These are phyloP conservation scores for Penicillium verrucosum DNA, from an alignment of 2,329 filamentous ascomycete species.

Conservation along the genomic window DNA sequence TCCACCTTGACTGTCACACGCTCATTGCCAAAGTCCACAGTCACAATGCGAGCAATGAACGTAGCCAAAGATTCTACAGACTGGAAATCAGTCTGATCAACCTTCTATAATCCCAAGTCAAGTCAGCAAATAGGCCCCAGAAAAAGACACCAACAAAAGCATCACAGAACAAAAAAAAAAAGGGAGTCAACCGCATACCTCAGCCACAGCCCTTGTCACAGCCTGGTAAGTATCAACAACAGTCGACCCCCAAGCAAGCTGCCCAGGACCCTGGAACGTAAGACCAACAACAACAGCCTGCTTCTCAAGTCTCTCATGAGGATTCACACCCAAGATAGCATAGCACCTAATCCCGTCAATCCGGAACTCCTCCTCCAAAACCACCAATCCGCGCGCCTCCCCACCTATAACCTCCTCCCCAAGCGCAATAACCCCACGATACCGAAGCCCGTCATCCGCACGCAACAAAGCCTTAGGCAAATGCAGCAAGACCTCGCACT, in stretches of 20 bases:
- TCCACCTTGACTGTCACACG: slow-evolving; percentile 48
- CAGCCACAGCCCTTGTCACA: slow-evolving; percentile 38
- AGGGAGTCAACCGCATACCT: slow-evolving; percentile 28
- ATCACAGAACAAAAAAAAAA: too few species aligned
- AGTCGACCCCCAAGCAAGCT: slow-evolving; percentile 32
- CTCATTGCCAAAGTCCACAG: slow-evolving; percentile 45
- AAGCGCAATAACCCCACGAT: slow-evolving; percentile 35
- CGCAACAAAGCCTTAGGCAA: slow-evolving; percentile 47
- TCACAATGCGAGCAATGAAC: slow-evolving; percentile 46
- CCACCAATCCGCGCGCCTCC: slow-evolving; percentile 25
- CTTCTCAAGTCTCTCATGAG: slow-evolving; percentile 51
- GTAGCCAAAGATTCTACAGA: slow-evolving; percentile 53
- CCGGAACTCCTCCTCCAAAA: slow-evolving; percentile 39
- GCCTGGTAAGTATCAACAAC: slow-evolving; percentile 40
- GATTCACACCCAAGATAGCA: slow-evolving; percentile 53
- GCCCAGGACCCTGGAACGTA: slow-evolving; percentile 35
- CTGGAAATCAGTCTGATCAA: slow-evolving; percentile 49
- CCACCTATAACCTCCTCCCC: slow-evolving; percentile 28
- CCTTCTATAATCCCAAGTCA: slow-evolving; percentile 30
- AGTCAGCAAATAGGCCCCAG: slow-evolving; percentile 10
- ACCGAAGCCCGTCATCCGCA: slow-evolving; percentile 42
- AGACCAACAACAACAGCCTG: slow-evolving; percentile 47
- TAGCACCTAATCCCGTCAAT: slow-evolving; percentile 45
- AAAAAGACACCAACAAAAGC: neutral
- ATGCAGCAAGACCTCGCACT: slow-evolving; percentile 39